These are phyloP conservation scores for Clarkia xantiana DNA, from an alignment of 345 rosid genomes.

Conservation along the genomic window DNA sequence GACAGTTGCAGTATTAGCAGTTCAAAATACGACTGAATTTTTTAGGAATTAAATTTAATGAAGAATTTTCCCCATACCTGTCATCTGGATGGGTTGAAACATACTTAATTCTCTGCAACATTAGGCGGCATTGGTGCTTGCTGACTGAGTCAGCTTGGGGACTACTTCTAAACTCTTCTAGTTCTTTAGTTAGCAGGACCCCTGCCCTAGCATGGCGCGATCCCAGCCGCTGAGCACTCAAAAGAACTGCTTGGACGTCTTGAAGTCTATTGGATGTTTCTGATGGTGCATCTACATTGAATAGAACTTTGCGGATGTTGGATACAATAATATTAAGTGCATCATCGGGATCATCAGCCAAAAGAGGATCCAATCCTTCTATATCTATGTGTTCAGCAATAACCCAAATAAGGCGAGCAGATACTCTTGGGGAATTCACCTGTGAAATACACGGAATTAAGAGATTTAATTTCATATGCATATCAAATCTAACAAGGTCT, in stretches of 20 bases:
- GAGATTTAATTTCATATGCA: background rate
- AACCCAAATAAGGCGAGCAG: constrained; percentile 82
- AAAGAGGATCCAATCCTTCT: constrained; percentile 94
- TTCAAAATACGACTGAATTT: too few relatives aligned
- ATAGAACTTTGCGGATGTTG: constrained; percentile 76
- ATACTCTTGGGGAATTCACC: constrained; percentile 68
- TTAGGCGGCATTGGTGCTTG: constrained; percentile 89
- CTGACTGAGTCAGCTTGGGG: constrained; percentile 77
- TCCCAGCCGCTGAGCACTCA: constrained; percentile 79
- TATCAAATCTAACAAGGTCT: background rate
- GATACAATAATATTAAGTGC: constrained; percentile 68
- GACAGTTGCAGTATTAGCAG: too few relatives aligned
- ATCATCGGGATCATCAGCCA: constrained; percentile 98
- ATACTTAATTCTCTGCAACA: constrained; percentile 82
- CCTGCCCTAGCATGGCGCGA: constrained; percentile 81
- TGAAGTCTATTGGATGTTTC: constrained; percentile 68
- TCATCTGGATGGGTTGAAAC: constrained; percentile 50
- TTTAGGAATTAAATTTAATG: background rate
- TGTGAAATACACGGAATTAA: constrained; percentile 18
- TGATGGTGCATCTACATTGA: constrained; percentile 67
- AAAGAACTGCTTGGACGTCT: constrained; percentile 90
- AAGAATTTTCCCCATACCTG: constrained; percentile 29
- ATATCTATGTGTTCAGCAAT: constrained; percentile 84
- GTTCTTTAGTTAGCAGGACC: constrained; percentile 64
- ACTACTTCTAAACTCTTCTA: constrained; percentile 82